These are phyloP conservation scores for Sarocladiaceae sp. DNA, from an alignment of 2,329 filamentous ascomycete genomes.

Conservation along the genomic window DNA sequence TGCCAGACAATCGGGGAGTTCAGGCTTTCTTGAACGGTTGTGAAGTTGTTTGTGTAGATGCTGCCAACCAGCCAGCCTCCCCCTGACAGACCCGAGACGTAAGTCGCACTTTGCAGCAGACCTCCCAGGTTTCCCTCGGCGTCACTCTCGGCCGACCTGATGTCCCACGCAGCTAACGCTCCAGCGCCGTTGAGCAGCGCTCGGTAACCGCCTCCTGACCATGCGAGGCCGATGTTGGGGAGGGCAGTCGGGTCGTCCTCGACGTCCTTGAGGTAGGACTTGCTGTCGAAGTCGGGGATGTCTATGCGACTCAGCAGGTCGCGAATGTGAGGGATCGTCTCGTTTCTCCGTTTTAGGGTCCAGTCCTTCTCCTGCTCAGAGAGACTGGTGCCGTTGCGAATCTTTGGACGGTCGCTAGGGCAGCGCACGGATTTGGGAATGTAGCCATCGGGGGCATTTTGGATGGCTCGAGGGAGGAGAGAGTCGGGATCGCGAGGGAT, in stretches of 20 bases:
- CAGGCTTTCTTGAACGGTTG: conserved; percentile 41
- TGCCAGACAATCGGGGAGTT: conserved; percentile 32
- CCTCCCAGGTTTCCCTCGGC: conserved; percentile 66
- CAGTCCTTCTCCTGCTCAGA: conserved; percentile 67
- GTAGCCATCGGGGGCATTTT: conserved; percentile 49
- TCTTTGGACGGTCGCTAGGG: conserved; percentile 59
- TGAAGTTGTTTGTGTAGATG: conserved; percentile 79
- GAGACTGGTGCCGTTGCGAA: conserved; percentile 56
- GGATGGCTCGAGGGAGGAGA: conserved; percentile 19
- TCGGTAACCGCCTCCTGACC: conserved; percentile 80
- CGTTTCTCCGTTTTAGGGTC: conserved; percentile 63
- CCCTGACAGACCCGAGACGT: conserved; percentile 73
- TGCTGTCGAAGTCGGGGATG: conserved; percentile 74
- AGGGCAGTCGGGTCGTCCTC: conserved; percentile 27
- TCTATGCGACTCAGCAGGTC: conserved; percentile 64
- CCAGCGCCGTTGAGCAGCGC: conserved; percentile 82
- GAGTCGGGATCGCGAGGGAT: conserved; percentile 7
- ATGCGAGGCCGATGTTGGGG: conserved; percentile 63
- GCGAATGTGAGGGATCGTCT: conserved; percentile 69
- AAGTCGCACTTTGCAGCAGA: conserved; percentile 73
- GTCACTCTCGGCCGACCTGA: conserved; percentile 47
- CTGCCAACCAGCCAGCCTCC: conserved; percentile 83
- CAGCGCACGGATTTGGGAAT: conserved; percentile 63
- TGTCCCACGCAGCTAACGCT: conserved; percentile 72
- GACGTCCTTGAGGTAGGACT: conserved; percentile 53